Evolutionary conservation across 2,329 filamentous ascomycete species (phyloP).

Genomic region (Phyllosticta paracitricarpa): DNA sequence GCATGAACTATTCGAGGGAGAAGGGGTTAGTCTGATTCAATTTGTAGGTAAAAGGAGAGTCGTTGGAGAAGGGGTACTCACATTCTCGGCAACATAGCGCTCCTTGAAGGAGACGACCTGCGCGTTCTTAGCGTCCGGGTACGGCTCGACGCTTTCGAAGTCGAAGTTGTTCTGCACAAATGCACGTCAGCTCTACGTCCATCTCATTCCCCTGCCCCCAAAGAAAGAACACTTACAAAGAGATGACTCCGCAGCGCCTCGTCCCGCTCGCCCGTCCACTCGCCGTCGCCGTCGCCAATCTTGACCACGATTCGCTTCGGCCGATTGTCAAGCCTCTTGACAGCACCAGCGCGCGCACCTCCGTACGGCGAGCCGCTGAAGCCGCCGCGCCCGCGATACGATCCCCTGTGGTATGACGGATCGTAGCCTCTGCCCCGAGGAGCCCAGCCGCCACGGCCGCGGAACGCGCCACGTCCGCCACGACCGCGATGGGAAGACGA

Average conservation of each 20-base stretch:
- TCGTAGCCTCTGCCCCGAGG: conserved; percentile 19
- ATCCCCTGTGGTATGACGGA: conserved; percentile 1
- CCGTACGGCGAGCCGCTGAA: conserved; percentile 27
- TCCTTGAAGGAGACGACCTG: conserved; percentile 35
- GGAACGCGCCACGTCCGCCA: conserved; percentile 22
- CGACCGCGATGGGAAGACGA: conserved; percentile 17
- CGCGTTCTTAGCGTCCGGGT: conserved; percentile 28
- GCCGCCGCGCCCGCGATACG: conserved; percentile 32
- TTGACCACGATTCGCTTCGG: conserved; percentile 57
- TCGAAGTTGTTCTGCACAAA: conserved; percentile 24
- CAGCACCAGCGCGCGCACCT: conserved; percentile 35
- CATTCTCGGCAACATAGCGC: conserved; percentile 54
- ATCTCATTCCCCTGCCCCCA: not conserved
- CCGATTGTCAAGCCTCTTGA: conserved; percentile 63
- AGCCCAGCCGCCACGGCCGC: conserved; percentile 29
- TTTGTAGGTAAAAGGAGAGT: not conserved
- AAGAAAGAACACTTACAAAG: conserved; percentile 28
- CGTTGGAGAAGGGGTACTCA: conserved; percentile 13
- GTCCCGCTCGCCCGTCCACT: conserved; percentile 50
- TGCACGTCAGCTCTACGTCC: conserved; percentile 9
- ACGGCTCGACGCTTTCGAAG: conserved; percentile 26
- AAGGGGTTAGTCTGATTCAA: not conserved
- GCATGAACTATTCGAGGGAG: conserved; percentile 32
- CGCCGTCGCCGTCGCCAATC: conserved; percentile 43
- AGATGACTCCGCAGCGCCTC: conserved; percentile 63